Evolutionary conservation across 306 rosid species (phyloP), one percentile per base, ranked within the genome.

Genomic region (Rosa lucieae): DNA sequence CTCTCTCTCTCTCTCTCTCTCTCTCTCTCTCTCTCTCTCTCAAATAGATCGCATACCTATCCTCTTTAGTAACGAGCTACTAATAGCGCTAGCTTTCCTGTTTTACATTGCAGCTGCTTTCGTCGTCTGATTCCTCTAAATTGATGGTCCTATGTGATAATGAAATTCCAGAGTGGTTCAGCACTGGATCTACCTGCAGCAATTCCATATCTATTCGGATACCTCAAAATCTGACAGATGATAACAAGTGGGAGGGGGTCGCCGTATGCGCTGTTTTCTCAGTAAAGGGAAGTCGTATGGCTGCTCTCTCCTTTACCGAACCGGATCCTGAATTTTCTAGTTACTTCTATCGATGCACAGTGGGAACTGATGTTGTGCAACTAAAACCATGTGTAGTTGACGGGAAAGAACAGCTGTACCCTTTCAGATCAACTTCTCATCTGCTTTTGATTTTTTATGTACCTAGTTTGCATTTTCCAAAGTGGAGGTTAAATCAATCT

Each of bases 121-220:
- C n/a, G n/a, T n/a, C n/a, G n/a, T n/a, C n/a, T n/a, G n/a, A n/a
- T n/a, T n/a, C n/a, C n/a, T n/a, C n/a, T n/a, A n/a, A n/a, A n/a
- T n/a, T n/a, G n/a, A n/a, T n/a, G n/a, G n/a, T n/a, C n/a, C n/a
- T n/a, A n/a, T n/a, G n/a, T 39, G 42, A 39, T 39, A 39, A 15
- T 17, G 63, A 72, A 72, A 32, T 78, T 29, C 67, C 67, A 29
- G 44, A 61, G 42, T 72, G 70, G 59, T 78, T 58, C 20, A 74
- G 55, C 67, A 17, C 48, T 0, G 26, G 2, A 44, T 17, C 3
- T 15, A n/a, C n/a, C n/a, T n/a, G n/a, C n/a, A n/a, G n/a, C n/a
- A 15, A 11, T 5, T 39, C 18, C 17, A 62, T 79, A 39, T 52
- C 55, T n/a, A 32, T 79, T 15, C 52, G 35, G 4, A 14, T n/a